Percentiles rank a stretch among this genome's conserved stretches.
phyloP scores from a whole-genome alignment of 177 flowering plant species.

The Vitis hybrid region DNA sequence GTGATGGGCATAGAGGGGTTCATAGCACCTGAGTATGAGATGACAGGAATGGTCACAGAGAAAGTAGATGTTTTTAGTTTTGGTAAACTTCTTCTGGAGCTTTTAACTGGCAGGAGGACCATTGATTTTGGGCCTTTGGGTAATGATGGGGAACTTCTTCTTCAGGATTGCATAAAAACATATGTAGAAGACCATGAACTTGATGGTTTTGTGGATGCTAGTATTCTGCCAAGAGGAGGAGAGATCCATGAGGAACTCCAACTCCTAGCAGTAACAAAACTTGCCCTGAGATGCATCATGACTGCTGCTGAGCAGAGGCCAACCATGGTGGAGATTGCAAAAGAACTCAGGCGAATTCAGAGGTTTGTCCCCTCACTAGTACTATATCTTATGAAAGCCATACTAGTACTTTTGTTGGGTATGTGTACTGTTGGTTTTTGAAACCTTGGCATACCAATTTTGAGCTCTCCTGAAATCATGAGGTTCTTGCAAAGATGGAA shows the following conservation, averaged over 20 bases:
- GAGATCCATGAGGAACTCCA: conserved; percentile 7
- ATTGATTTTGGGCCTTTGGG: not conserved
- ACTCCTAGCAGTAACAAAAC: conserved; percentile 2
- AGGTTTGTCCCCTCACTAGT: too few relatives aligned
- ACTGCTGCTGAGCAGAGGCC: conserved; percentile 7
- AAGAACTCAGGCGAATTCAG: conserved; percentile 11
- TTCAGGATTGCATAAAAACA: not conserved
- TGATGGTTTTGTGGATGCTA: conserved; percentile 10
- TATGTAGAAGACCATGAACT: not conserved
- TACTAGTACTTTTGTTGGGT: too few relatives aligned
- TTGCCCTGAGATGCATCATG: conserved; percentile 17
- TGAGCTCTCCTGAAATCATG: too few relatives aligned
- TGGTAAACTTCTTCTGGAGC: conserved; percentile 11
- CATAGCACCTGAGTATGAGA: conserved; percentile 1
- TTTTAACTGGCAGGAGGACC: conserved; percentile 10
- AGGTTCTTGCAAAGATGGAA: too few relatives aligned
- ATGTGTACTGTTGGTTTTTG: too few relatives aligned
- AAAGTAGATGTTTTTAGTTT: conserved; percentile 11
- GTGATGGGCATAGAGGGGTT: not conserved
- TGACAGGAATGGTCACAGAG: not conserved
- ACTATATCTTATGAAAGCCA: too few relatives aligned
- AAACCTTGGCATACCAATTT: too few relatives aligned
- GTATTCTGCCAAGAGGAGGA: not conserved
- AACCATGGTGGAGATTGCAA: conserved; percentile 13
- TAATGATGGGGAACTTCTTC: not conserved